A percentile compares a stretch with the other conserved stretches of the same genome.
Conservation (phyloP, 495 filamentous ascomycete species). For the Lichina pygmaea region DNA sequence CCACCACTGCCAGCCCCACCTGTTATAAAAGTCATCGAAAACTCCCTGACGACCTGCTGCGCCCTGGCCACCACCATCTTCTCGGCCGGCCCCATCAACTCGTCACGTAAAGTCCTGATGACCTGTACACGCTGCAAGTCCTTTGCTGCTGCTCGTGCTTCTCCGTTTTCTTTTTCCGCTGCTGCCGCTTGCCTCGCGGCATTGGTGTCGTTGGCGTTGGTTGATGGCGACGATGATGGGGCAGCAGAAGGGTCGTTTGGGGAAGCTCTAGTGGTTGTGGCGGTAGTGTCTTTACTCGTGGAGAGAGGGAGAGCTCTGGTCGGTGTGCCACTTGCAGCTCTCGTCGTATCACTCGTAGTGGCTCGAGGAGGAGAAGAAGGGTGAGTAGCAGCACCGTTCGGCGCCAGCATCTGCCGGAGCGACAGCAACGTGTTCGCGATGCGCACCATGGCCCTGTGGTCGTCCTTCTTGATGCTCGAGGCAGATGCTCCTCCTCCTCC, state of each 20-base stretch:
- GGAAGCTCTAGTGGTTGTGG: too few relatives aligned
- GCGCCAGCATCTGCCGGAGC: slow-evolving; percentile 42
- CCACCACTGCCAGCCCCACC: not conserved
- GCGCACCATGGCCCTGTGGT: slow-evolving; percentile 50
- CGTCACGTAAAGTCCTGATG: slow-evolving; percentile 35
- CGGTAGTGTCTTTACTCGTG: too few relatives aligned
- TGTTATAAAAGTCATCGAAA: slow-evolving; percentile 42
- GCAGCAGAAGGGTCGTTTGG: too few relatives aligned
- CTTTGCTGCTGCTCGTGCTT: slow-evolving; percentile 43
- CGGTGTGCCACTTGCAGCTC: too few relatives aligned
- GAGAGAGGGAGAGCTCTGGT: too few relatives aligned
- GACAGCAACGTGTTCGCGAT: slow-evolving; percentile 50
- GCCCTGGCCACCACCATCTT: slow-evolving; percentile 34
- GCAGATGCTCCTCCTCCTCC: too few relatives aligned
- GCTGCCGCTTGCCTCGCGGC: too few relatives aligned
- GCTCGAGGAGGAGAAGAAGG: too few relatives aligned
- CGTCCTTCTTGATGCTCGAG: slow-evolving; percentile 23
- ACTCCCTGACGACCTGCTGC: slow-evolving; percentile 60
- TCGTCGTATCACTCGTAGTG: too few relatives aligned
- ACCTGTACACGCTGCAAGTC: slow-evolving; percentile 44
- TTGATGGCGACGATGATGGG: too few relatives aligned
- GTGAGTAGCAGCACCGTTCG: slow-evolving; percentile 9
- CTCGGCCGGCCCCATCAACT: slow-evolving; percentile 43
- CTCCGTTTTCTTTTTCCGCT: too few relatives aligned
- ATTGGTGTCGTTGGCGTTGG: too few relatives aligned